Conservation (phyloP, 2,329 filamentous ascomycete species). For the Aspergillus texensis region DNA sequence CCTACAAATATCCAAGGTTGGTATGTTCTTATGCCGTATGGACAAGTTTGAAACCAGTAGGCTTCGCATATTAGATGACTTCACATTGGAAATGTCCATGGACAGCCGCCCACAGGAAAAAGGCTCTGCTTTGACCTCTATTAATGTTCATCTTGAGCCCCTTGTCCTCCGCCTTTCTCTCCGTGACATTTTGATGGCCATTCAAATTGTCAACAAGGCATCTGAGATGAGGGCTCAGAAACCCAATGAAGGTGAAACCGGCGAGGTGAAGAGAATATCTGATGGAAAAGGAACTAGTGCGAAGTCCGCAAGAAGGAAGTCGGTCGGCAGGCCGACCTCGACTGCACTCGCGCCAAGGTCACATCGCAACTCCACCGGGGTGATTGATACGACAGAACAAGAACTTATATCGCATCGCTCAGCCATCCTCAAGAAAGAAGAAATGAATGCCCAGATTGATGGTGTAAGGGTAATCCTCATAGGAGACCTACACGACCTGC, state of each 20-base stretch:
- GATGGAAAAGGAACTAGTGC: slow-evolving; percentile 38
- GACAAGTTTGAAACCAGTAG: slow-evolving; percentile 91
- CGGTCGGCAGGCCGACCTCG: slow-evolving; percentile 46
- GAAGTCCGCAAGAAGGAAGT: slow-evolving; percentile 51
- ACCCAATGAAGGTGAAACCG: slow-evolving; percentile 51
- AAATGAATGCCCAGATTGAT: slow-evolving; percentile 81
- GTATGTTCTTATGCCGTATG: slow-evolving; percentile 99
- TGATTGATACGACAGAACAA: slow-evolving; percentile 39
- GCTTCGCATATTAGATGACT: slow-evolving; percentile 92
- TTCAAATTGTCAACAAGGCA: slow-evolving; percentile 89
- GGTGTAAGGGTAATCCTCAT: slow-evolving; percentile 92
- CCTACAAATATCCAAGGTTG: slow-evolving; percentile 88
- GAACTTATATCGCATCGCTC: slow-evolving; percentile 47
- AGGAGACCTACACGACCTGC: slow-evolving; percentile 92
- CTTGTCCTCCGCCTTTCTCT: slow-evolving; percentile 87
- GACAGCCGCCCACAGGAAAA: slow-evolving; percentile 68
- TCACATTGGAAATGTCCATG: slow-evolving; percentile 86
- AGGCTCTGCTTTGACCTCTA: slow-evolving; percentile 68
- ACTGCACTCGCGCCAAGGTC: slow-evolving; percentile 48
- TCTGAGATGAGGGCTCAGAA: slow-evolving; percentile 73
- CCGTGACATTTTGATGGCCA: slow-evolving; percentile 88
- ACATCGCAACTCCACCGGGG: slow-evolving; percentile 50
- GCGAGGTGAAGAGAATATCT: slow-evolving; percentile 57
- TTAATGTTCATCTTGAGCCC: slow-evolving; percentile 86
- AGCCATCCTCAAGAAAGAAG: slow-evolving; percentile 68